phyloP scores from a whole-genome alignment of 768 basidiomycete species.

The Tubosaeta sp. region DNA sequence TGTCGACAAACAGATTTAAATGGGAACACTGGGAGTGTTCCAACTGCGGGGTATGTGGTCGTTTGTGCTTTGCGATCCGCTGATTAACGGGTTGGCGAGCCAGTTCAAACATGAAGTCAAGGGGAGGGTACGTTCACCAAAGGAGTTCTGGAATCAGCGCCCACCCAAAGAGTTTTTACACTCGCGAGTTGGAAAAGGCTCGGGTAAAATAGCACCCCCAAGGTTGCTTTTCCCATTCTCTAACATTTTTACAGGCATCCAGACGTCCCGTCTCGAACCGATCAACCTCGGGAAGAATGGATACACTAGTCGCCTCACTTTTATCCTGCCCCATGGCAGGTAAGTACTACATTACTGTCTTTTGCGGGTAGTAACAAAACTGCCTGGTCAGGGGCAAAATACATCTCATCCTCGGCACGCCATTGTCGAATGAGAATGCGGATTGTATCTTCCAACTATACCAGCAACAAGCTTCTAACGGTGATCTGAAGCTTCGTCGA shows the following conservation, averaged over 20 bases:
- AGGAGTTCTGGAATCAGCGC: constrained; percentile 37
- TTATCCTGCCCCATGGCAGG: constrained; percentile 46
- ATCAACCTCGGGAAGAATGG: constrained; percentile 20
- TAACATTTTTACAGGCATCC: constrained; percentile 16
- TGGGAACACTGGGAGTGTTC: constrained; percentile 76
- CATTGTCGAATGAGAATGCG: constrained; percentile 39
- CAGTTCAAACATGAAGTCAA: constrained; percentile 15
- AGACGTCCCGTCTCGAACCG: constrained; percentile 12
- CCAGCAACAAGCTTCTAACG: constrained; percentile 57
- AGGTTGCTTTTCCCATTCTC: background rate
- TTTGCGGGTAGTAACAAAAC: background rate
- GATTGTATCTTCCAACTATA: constrained; percentile 60
- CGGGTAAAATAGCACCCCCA: constrained; percentile 15
- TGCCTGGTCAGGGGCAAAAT: constrained; percentile 47
- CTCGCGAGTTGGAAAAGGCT: constrained; percentile 27
- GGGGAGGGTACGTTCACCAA: constrained; percentile 26
- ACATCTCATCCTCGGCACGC: constrained; percentile 46
- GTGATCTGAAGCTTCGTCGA: constrained; percentile 58
- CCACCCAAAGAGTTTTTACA: constrained; percentile 24
- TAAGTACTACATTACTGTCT: constrained; percentile 19
- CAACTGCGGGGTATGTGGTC: constrained; percentile 47
- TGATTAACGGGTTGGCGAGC: background rate
- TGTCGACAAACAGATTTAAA: constrained; percentile 46
- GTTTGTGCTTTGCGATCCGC: background rate
- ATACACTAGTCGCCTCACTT: constrained; percentile 40